Percentiles rank a stretch among this genome's conserved stretches.
phyloP scores from a whole-genome alignment of 2,329 filamentous ascomycete genomes.

The Arthrobotrys entomopaga region DNA sequence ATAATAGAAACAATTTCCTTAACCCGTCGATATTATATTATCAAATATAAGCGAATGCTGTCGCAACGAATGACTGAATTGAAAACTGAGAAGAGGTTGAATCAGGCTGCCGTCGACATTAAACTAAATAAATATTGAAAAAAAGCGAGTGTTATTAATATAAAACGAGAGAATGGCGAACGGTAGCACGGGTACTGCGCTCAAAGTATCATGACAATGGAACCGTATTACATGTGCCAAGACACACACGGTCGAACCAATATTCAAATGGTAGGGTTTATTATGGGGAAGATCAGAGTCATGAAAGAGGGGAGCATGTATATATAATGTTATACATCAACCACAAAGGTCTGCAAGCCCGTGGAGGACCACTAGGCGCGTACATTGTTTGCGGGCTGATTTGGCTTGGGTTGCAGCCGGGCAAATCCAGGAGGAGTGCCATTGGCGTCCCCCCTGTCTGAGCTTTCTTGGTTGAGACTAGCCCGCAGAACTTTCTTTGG shows the following conservation, averaged over 20 bases:
- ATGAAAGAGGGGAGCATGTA: not conserved
- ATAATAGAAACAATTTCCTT: constrained; percentile 5
- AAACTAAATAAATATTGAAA: constrained; percentile 41
- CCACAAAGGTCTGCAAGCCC: constrained; percentile 5
- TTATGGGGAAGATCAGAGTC: too few relatives aligned
- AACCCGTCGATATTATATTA: not conserved
- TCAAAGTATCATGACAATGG: constrained; percentile 13
- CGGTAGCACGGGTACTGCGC: constrained; percentile 5
- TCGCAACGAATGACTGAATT: constrained; percentile 38
- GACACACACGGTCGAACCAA: not conserved
- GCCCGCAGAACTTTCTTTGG: constrained; percentile 20
- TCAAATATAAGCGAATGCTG: constrained; percentile 26
- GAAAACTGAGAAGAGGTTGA: not conserved
- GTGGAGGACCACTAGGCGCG: constrained; percentile 9
- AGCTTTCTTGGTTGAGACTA: constrained; percentile 3
- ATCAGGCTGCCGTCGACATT: constrained; percentile 18
- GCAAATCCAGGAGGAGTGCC: constrained; percentile 1
- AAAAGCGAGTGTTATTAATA: constrained; percentile 25
- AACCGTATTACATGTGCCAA: constrained; percentile 38
- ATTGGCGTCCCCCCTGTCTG: constrained; percentile 1
- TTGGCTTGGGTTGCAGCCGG: constrained; percentile 5
- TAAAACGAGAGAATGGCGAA: constrained; percentile 22
- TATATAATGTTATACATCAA: constrained; percentile 3
- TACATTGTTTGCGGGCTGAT: constrained; percentile 14
- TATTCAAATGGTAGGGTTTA: too few relatives aligned